Evolutionary conservation across 1,284 basidiomycete species (phyloP), one percentile per base, ranked within the genome.

Genomic region (Sanguinoderma infundibulare): DNA sequence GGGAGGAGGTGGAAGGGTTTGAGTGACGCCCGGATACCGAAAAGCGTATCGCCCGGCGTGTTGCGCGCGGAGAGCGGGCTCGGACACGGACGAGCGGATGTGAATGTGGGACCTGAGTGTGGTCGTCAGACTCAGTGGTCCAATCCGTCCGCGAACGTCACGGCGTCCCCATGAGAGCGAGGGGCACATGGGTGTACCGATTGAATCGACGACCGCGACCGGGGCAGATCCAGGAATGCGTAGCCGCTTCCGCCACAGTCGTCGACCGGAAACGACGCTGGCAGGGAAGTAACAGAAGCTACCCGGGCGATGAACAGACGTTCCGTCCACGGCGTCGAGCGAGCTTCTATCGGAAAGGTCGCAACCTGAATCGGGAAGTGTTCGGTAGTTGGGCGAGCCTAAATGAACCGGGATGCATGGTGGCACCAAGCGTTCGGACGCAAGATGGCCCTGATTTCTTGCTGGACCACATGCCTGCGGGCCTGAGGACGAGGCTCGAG

Each of bases 401-500:
- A 14, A 14, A 15, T 46, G 17, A 15, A 26, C 24, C 14, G 42
- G 24, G 42, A 5, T 46, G 42, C 5, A 28, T 8, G 26, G 42
- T 46, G 24, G 42, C 42, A 46, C 42, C 24, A 46, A 15, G 9
- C 28, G 42, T 7, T 26, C 42, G 40, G 40, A 42, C 3, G 42
- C 24, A 46, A 46, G 24, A 26, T 26, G 24, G 28, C 24, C 24
- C 42, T 46, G 7, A 17, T 46, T 46, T 26, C 8, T 46, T 6
- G 42, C 24, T 7, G 7, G 42, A 46, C 42, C 42, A 46, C 42
- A 46, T 46, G 42, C 17, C 14, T 46, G 24, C 26, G 24, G 28
- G 5, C 20, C 24, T 22, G 22, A 55, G 57, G 53, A 54, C 49
- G 28, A 28, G 30, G n/a, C 24, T 52, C 55, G 57, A 65, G 54